A percentile compares a stretch with the other conserved stretches of the same genome.
Conservation (phyloP, 106 monocot species). For the Amphibolis antarctica region DNA sequence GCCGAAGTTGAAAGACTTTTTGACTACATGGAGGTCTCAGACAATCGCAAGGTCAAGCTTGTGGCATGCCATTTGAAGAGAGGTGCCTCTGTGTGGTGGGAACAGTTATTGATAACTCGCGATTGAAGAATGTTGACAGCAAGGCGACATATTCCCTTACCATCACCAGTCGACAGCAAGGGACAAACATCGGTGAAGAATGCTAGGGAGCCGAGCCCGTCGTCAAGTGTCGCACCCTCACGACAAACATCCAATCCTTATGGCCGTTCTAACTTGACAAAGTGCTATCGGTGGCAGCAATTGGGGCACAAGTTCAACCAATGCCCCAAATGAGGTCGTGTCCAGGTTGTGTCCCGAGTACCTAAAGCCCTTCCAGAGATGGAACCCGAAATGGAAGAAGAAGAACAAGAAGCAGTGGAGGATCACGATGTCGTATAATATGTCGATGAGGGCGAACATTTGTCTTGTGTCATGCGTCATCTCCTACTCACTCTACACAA, state of each 20-base stretch:
- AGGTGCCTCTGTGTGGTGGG: not conserved
- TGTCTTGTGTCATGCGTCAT: too few species aligned
- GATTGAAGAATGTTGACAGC: too few species aligned
- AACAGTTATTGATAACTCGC: not conserved
- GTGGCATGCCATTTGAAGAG: not conserved
- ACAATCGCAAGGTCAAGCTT: not conserved
- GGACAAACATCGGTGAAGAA: too few species aligned
- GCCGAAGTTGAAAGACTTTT: not conserved
- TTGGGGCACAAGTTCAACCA: not conserved
- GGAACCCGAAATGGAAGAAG: not conserved
- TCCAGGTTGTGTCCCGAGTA: too few species aligned
- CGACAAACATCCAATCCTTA: not conserved
- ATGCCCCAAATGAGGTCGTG: not conserved
- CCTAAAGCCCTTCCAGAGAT: too few species aligned
- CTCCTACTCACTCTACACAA: too few species aligned
- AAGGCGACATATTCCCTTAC: too few species aligned
- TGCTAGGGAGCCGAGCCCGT: too few species aligned
- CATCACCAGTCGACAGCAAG: too few species aligned
- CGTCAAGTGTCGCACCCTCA: not conserved
- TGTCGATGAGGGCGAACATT: too few species aligned
- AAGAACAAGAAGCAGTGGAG: not conserved
- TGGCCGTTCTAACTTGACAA: not conserved
- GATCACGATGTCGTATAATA: not conserved
- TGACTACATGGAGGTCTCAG: not conserved
- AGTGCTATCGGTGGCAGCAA: not conserved